Evolutionary conservation across 2,329 filamentous ascomycete genomes (phyloP), one percentile per base, ranked within the genome.

Genomic region (Sordariomycetes sp.): DNA sequence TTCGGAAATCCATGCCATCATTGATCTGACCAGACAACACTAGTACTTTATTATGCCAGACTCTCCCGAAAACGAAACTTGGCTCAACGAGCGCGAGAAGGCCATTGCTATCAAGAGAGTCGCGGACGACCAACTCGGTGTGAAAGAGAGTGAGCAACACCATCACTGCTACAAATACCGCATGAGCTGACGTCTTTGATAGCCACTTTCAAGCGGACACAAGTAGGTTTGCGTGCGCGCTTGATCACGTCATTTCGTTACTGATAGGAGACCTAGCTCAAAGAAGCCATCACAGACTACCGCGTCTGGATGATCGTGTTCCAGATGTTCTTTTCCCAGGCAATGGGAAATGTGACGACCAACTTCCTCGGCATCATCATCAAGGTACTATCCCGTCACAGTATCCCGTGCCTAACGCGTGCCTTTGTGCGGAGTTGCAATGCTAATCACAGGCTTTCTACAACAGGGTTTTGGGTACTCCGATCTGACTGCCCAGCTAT

Each of bases 311-410:
- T 34, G 21, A 34, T 34, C 16, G 21, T 27, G 6, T 9, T 28
- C 8, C 21, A 25, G 11, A 34, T 34, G 32, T 34, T 34, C 32
- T 29, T 34, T 18, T 25, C 32, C 24, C 32, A 34, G 32, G 32
- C 23, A 12, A 29, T 26, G 8, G 32, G 32, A 8, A 34, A 26
- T 19, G 32, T 34, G 6, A 25, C 21, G 16, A 34, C 32, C 8
- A 34, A 34, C 18, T 34, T 34, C 32, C 32, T 34, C 12, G 32
- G 32, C 14, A 25, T 34, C 12, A 29, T 34, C 24, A 34, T 34
- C 24, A 10, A 16, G 15, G 27, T 30, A 30, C n/a, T n/a, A n/a
- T n/a, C n/a, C n/a, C n/a, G n/a, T n/a, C n/a, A n/a, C n/a, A n/a
- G n/a, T n/a, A n/a, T n/a, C n/a, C n/a, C n/a, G n/a, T n/a, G n/a